Base-by-base conservation (phyloP, 1,284 basidiomycete species). In the Irpex sp. region DNA sequence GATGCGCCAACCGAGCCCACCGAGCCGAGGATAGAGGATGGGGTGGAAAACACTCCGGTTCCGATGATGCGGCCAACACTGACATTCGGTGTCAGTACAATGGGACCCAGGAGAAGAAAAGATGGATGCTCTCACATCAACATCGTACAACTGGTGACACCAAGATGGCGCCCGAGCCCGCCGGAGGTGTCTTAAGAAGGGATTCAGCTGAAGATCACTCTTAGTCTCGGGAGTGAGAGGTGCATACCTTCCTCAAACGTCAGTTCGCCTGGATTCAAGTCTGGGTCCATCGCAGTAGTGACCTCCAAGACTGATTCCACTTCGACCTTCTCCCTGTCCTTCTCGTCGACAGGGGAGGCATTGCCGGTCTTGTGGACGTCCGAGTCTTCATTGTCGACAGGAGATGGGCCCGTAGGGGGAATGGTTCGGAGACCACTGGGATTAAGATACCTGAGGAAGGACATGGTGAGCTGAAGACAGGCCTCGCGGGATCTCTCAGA, bases 1-100 rank as follows among this genome's bases (percentile, higher is more conserved):
- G 85, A 78, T 39, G 88, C 77, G 7, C 89, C 90, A 3, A 83
- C 77, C 5, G 88, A 87, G 37, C 89, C 89, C 0, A 86, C 84
- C 0, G 85, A 81, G 26, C 78, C 78, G 31, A 92, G 78, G 67
- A 88, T 87, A 0, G 82, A 84, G 0, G 84, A 84, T 0, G 85
- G 84, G 0, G 86, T 87, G 0, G 85, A 85, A 72, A 88, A 88
- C 62, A 87, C 85, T 5, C 85, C 86, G 0, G 86, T 86, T 0
- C 86, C 86, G 57, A 86, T 83, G 58, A 86, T 81, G 31, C 76
- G 73, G 1, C 84, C 84, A 35, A 85, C 78, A 37, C 81, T 81
- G 66, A 1, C 47, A 15, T 11, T 57, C 1, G 46, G 50, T 56
- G 89, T 57, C n/a, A 13, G 21, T 26, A 55, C 33, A 11, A 55